phyloP scores from a whole-genome alignment of 495 filamentous ascomycete genomes.

The Penicillium pulvis region DNA sequence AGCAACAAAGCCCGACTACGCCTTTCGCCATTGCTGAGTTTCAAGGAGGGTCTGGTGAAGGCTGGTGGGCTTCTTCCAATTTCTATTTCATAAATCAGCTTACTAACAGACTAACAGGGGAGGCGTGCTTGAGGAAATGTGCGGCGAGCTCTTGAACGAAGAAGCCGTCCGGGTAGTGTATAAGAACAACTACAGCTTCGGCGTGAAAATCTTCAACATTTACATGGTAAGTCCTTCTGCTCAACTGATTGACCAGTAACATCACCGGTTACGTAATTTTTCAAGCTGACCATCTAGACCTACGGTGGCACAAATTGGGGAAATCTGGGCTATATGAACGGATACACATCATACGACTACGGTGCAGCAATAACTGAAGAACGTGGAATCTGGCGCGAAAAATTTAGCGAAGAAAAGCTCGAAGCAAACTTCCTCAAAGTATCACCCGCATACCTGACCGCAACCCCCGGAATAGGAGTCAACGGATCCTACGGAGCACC shows the following conservation, averaged over 20 bases:
- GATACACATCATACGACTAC: slow-evolving; percentile 71
- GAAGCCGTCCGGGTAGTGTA: slow-evolving; percentile 73
- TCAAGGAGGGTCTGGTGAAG: slow-evolving; percentile 14
- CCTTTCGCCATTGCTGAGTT: slow-evolving; percentile 63
- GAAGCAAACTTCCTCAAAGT: slow-evolving; percentile 67
- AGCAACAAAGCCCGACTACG: slow-evolving; percentile 56
- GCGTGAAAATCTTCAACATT: slow-evolving; percentile 58
- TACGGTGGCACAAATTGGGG: slow-evolving; percentile 78
- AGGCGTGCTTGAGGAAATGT: slow-evolving; percentile 60
- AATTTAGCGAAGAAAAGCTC: slow-evolving; percentile 73
- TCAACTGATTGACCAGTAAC: neutral
- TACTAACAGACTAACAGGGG: slow-evolving; percentile 47
- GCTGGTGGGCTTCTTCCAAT: slow-evolving; percentile 9
- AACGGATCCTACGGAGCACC: slow-evolving; percentile 49
- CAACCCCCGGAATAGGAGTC: slow-evolving; percentile 38
- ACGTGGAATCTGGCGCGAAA: slow-evolving; percentile 61
- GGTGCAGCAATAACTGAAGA: slow-evolving; percentile 64
- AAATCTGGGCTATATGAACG: slow-evolving; percentile 66
- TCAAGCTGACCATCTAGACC: slow-evolving; percentile 34
- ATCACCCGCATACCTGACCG: slow-evolving; percentile 61
- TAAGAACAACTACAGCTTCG: slow-evolving; percentile 61
- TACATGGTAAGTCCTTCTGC: slow-evolving; percentile 56
- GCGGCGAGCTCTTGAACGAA: slow-evolving; percentile 56
- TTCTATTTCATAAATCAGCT: slow-evolving; percentile 39
- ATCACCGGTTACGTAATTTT: no score